Evolutionary conservation across 805 yeast species (phyloP).

Genomic region (Brettanomyces bruxellensis): DNA sequence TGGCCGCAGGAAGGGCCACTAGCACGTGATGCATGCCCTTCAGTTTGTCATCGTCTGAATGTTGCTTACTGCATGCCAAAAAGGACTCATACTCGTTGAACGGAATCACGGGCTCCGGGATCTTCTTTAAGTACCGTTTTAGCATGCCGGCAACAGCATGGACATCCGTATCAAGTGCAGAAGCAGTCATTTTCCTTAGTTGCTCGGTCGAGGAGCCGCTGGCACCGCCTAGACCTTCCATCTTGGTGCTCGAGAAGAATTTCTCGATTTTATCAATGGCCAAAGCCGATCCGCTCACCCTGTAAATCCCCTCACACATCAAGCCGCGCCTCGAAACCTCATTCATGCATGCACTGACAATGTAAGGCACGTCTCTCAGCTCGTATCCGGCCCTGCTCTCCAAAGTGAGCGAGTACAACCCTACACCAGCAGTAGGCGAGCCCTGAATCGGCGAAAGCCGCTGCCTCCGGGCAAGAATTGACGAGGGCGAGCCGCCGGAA

Average conservation of each 20-base stretch:
- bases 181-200: conserved; percentile 2
- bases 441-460: not conserved
- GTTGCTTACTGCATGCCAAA: conserved; percentile 41
- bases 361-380: conserved; percentile 52
- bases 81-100: conserved; percentile 58
- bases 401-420: conserved; percentile 41
- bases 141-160: conserved; percentile 81
- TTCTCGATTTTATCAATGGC: conserved; percentile 39
- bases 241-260: conserved; percentile 24
- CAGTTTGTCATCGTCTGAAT: conserved; percentile 23
- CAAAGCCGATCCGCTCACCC: conserved; percentile 79
- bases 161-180: conserved; percentile 42
- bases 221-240: conserved; percentile 24
- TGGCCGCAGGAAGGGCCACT: conserved; percentile 54
- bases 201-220: not conserved
- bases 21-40: conserved; percentile 38
- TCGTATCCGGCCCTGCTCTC: conserved; percentile 59
- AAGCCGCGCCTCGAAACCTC: conserved; percentile 77
- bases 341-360: conserved; percentile 60
- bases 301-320: conserved; percentile 76
- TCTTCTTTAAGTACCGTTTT: conserved; percentile 75
- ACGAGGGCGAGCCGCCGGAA: too few relatives aligned
- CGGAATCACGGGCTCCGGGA: conserved; percentile 81
- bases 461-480: not conserved
- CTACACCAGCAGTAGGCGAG: conserved; percentile 16